phyloP scores from a whole-genome alignment of 129 eudicot genomes.

The Artemisia annua region DNA sequence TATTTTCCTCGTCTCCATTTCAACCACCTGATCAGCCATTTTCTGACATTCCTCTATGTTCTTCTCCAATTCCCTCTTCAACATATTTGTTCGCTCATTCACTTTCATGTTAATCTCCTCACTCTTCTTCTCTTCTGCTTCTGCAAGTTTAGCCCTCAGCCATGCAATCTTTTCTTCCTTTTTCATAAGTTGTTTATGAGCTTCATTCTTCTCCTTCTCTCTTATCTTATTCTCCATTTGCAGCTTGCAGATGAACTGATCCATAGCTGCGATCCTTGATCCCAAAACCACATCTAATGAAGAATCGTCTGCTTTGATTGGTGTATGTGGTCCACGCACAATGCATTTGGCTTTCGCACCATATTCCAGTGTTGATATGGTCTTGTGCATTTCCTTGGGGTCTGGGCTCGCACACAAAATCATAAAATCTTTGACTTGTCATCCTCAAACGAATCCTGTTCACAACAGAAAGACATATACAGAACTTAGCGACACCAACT shows the following conservation, averaged over 20 bases:
- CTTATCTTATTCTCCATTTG: slow-evolving; percentile 50
- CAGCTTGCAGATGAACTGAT: slow-evolving; percentile 55
- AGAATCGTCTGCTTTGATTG: no score
- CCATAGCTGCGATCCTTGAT: slow-evolving; percentile 81
- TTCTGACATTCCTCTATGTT: slow-evolving; percentile 76
- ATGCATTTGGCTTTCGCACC: no score
- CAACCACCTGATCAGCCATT: slow-evolving; percentile 26
- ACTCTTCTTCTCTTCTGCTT: slow-evolving; percentile 48
- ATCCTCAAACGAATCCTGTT: no score
- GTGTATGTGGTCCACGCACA: no score
- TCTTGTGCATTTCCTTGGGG: no score
- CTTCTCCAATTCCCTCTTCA: slow-evolving; percentile 64
- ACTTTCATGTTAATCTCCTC: slow-evolving; percentile 72
- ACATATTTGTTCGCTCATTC: slow-evolving; percentile 34
- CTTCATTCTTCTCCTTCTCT: slow-evolving; percentile 80
- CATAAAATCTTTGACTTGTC: no score
- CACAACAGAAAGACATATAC: no score
- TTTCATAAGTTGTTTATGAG: slow-evolving; percentile 59
- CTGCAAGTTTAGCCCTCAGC: slow-evolving; percentile 60
- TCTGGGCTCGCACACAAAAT: no score
- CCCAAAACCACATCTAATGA: slow-evolving; percentile 33
- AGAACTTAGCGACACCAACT: no score
- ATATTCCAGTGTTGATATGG: no score
- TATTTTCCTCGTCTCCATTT: slow-evolving; percentile 38
- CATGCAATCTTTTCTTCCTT: slow-evolving; percentile 78